Evolutionary conservation across 1,284 basidiomycete genomes (phyloP).

Genomic region (Prillingera fragicola): DNA sequence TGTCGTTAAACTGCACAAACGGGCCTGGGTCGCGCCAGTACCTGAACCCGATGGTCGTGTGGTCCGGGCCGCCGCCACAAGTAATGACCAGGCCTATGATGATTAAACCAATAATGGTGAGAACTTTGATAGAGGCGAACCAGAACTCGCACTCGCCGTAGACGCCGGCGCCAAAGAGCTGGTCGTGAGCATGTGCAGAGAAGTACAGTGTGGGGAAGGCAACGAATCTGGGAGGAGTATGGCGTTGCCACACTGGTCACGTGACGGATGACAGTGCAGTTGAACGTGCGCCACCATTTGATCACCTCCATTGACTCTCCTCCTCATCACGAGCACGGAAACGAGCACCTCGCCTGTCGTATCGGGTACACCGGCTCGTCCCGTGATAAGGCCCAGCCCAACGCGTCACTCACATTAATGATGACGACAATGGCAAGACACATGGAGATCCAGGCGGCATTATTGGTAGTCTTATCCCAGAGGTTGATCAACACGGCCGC

Average conservation of each 20-base stretch:
- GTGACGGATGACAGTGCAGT: no score
- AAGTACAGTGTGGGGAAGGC: no score
- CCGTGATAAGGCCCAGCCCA: no score
- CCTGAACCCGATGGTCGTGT: constrained; percentile 44
- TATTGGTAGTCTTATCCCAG: constrained; percentile 59
- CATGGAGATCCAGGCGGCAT: constrained; percentile 69
- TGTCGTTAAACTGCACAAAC: constrained; percentile 45
- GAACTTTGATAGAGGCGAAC: constrained; percentile 65
- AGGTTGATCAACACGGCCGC: constrained; percentile 68
- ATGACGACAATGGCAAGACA: constrained; percentile 63
- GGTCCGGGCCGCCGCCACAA: constrained; percentile 46
- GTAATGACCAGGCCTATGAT: constrained; percentile 62
- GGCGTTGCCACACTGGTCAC: no score
- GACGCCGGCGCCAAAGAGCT: constrained; percentile 3
- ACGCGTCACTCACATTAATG: neutral
- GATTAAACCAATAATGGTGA: constrained; percentile 58
- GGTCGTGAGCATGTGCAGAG: neutral
- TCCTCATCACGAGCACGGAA: no score
- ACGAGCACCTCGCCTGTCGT: no score
- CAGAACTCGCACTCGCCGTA: constrained; percentile 47
- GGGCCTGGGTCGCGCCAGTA: constrained; percentile 51
- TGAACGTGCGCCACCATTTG: no score
- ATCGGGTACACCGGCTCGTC: no score
- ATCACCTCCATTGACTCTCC: no score
- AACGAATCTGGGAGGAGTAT: no score